Percentiles rank a stretch among this genome's conserved stretches.
Conservation (phyloP, 1,284 basidiomycete genomes). For the Wolfiporia cocos region DNA sequence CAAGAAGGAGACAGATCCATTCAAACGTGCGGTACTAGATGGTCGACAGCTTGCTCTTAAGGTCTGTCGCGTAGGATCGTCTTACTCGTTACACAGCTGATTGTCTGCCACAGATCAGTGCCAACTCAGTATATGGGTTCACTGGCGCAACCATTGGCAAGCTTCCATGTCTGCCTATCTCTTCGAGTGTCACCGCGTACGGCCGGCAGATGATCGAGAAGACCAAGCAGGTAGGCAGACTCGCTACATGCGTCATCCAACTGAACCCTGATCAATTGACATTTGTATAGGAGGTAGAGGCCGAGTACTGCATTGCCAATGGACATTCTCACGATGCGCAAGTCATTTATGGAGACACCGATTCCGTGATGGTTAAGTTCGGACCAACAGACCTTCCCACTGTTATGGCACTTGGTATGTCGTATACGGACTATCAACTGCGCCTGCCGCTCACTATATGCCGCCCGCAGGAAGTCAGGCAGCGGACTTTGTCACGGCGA, state of each 20-base stretch:
- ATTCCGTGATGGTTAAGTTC: conserved; percentile 97
- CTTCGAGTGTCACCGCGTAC: conserved; percentile 89
- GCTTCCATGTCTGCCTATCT: conserved; percentile 89
- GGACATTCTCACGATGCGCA: conserved; percentile 83
- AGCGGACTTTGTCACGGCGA: conserved; percentile 86
- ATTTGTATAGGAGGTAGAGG: conserved; percentile 71
- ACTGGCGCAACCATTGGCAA: conserved; percentile 95
- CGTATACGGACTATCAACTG: not conserved
- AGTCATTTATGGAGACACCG: conserved; percentile 96
- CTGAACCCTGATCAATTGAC: not conserved
- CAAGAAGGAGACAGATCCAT: conserved; percentile 93
- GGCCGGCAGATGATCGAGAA: conserved; percentile 97
- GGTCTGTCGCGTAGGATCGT: conserved; percentile 34
- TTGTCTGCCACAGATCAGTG: conserved; percentile 65
- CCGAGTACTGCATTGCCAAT: conserved; percentile 80
- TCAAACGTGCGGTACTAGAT: conserved; percentile 91
- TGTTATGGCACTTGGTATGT: conserved; percentile 83
- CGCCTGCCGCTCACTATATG: conserved; percentile 1
- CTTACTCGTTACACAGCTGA: not conserved
- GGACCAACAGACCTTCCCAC: conserved; percentile 79
- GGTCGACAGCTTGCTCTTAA: conserved; percentile 93
- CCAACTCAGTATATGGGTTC: conserved; percentile 97
- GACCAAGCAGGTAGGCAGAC: conserved; percentile 73
- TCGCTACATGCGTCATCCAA: not conserved
- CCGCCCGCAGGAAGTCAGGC: conserved; percentile 76